A percentile compares a stretch with the other conserved stretches of the same genome.
Evolutionary conservation across 352 stramenopile species (phyloP).

Genomic region (Phytophthora parvispora): DNA sequence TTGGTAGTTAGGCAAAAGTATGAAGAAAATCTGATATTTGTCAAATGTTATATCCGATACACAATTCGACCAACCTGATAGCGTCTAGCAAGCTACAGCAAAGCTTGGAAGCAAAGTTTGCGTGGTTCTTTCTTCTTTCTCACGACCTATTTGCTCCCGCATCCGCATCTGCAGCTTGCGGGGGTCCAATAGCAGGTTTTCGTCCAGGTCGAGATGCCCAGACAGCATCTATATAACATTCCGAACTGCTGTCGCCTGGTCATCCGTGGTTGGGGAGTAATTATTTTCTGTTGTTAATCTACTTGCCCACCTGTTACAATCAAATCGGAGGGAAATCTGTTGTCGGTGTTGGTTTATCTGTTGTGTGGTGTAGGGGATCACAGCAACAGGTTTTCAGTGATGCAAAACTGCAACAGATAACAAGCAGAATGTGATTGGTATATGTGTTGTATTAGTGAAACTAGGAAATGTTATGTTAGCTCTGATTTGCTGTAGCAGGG

Average conservation of each 20-base stretch:
- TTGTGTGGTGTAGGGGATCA: background rate
- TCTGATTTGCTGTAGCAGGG: no score
- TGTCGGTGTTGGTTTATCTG: background rate
- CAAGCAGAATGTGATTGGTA: background rate
- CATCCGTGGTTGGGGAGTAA: background rate
- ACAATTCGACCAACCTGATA: background rate
- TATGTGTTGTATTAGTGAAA: conserved; percentile 4
- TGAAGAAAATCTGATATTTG: background rate
- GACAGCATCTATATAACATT: background rate
- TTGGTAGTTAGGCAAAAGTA: background rate
- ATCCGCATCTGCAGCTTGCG: background rate
- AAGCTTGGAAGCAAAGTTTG: background rate
- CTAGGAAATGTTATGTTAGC: no score
- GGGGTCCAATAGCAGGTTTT: background rate
- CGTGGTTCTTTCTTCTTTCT: background rate
- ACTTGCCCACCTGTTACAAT: background rate
- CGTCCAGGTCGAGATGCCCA: background rate
- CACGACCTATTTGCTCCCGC: background rate
- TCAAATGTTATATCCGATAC: background rate
- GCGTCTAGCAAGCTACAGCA: background rate
- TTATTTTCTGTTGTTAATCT: background rate
- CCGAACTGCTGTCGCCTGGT: no score
- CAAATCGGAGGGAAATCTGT: background rate
- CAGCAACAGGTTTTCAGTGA: background rate
- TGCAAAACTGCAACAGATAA: conserved; percentile 3